phyloP scores from a whole-genome alignment of 371 early-diverging fungal genomes.

The Thermomucor indicae-seudaticae region DNA sequence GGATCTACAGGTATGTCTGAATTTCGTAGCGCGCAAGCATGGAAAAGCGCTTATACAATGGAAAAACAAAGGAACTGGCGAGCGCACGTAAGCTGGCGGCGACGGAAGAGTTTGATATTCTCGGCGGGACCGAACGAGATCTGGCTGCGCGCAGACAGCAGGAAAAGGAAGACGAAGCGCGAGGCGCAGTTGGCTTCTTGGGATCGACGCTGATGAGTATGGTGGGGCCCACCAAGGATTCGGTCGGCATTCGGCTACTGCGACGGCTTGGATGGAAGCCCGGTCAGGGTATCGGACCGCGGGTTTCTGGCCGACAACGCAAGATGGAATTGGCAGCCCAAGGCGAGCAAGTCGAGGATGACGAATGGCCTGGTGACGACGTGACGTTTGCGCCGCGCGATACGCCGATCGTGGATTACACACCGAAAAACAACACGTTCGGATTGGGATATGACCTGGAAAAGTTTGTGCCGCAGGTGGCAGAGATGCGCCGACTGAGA shows the following conservation, averaged over 20 bases:
- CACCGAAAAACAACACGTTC: slow-evolving; percentile 53
- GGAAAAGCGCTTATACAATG: not conserved
- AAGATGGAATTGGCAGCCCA: not conserved
- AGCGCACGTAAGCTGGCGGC: slow-evolving; percentile 50
- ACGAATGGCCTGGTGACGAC: slow-evolving; percentile 41
- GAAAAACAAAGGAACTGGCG: slow-evolving; percentile 39
- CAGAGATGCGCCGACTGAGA: slow-evolving; percentile 37
- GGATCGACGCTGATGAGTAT: slow-evolving; percentile 34
- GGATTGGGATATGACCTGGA: slow-evolving; percentile 75
- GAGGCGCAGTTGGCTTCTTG: slow-evolving; percentile 29
- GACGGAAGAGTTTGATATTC: slow-evolving; percentile 66
- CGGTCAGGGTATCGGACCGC: slow-evolving; percentile 81
- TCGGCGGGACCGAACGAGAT: slow-evolving; percentile 64
- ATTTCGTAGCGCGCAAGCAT: not conserved
- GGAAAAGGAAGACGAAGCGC: slow-evolving; percentile 33
- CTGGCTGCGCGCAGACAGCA: slow-evolving; percentile 43
- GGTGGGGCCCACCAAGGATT: slow-evolving; percentile 63
- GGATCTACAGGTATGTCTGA: slow-evolving; percentile 59
- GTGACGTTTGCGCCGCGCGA: slow-evolving; percentile 74
- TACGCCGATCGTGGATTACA: slow-evolving; percentile 51
- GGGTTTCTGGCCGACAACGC: slow-evolving; percentile 26
- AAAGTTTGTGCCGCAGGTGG: slow-evolving; percentile 62
- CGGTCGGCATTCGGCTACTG: slow-evolving; percentile 57
- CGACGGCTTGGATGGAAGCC: slow-evolving; percentile 83
- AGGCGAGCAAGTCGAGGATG: slow-evolving; percentile 13